Evolutionary conservation across 2,329 filamentous ascomycete genomes (phyloP).

Genomic region (Aspergillus sp.): DNA sequence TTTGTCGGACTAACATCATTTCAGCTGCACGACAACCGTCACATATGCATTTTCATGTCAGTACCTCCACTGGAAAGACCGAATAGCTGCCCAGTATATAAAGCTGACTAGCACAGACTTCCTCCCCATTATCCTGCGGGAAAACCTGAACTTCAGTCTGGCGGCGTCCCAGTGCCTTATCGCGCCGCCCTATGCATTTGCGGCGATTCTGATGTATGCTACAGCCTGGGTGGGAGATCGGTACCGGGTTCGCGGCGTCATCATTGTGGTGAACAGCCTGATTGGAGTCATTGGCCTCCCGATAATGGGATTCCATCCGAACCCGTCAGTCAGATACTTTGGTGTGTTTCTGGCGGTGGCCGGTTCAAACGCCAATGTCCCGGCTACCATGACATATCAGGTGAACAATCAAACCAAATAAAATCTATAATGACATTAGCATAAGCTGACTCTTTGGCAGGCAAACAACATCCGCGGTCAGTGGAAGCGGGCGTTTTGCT

Average conservation of each 20-base stretch:
- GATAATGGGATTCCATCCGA: slow-evolving; percentile 23
- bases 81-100: no score
- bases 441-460: no score
- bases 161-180: slow-evolving; percentile 25
- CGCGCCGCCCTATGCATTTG: slow-evolving; percentile 28
- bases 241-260: slow-evolving; percentile 25
- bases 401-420: no score
- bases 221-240: slow-evolving; percentile 29
- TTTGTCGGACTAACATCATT: no score
- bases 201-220: slow-evolving; percentile 21
- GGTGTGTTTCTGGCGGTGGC: slow-evolving; percentile 31
- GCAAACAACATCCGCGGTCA: no score
- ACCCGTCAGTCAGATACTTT: slow-evolving; percentile 24
- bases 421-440: no score
- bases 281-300: slow-evolving; percentile 27
- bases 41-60: no score
- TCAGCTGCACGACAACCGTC: no score
- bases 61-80: no score
- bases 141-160: slow-evolving; percentile 30
- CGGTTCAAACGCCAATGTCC: slow-evolving; percentile 31
- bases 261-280: slow-evolving; percentile 26
- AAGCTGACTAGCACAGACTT: slow-evolving; percentile 4
- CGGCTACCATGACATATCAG: slow-evolving; percentile 29
- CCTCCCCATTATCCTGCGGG: slow-evolving; percentile 16
- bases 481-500: no score